phyloP scores from a whole-genome alignment of 768 basidiomycete species.

The Russula olivacea region DNA sequence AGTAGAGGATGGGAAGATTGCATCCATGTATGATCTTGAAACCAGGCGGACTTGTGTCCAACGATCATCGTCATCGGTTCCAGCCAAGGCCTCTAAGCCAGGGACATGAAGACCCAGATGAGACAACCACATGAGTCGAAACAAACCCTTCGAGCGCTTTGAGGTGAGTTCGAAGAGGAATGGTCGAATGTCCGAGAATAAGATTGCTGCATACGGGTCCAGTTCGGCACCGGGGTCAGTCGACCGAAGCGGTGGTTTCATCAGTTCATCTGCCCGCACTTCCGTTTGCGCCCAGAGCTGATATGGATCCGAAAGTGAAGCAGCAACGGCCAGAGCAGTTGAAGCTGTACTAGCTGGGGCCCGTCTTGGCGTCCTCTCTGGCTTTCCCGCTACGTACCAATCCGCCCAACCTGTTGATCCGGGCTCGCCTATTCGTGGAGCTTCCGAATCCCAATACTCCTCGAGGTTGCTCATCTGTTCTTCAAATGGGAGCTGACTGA shows the following conservation, averaged over 20 bases:
- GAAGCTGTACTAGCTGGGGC: constrained; percentile 10
- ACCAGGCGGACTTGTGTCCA: constrained; percentile 52
- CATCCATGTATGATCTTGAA: constrained; percentile 40
- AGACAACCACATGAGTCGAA: constrained; percentile 67
- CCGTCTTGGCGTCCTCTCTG: constrained; percentile 27
- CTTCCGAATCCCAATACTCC: constrained; percentile 81
- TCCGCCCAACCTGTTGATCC: constrained; percentile 61
- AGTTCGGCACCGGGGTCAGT: constrained; percentile 41
- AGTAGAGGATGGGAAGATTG: constrained; percentile 45
- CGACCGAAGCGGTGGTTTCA: constrained; percentile 49
- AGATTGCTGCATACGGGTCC: constrained; percentile 68
- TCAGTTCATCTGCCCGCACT: constrained; percentile 39
- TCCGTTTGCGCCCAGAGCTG: constrained; percentile 60
- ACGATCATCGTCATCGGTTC: constrained; percentile 50
- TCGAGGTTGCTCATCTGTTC: constrained; percentile 55
- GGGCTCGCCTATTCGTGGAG: constrained; percentile 65
- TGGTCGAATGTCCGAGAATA: constrained; percentile 67
- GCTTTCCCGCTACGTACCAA: constrained; percentile 48
- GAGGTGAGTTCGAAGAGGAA: constrained; percentile 45
- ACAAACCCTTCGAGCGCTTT: constrained; percentile 43
- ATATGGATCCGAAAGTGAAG: constrained; percentile 51
- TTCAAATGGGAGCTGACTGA: constrained; percentile 41
- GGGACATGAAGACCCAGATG: constrained; percentile 68
- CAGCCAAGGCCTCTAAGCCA: constrained; percentile 41
- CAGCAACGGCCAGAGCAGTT: constrained; percentile 25